Evolutionary conservation across 768 basidiomycete species (phyloP).

Genomic region (Mycena floridula): DNA sequence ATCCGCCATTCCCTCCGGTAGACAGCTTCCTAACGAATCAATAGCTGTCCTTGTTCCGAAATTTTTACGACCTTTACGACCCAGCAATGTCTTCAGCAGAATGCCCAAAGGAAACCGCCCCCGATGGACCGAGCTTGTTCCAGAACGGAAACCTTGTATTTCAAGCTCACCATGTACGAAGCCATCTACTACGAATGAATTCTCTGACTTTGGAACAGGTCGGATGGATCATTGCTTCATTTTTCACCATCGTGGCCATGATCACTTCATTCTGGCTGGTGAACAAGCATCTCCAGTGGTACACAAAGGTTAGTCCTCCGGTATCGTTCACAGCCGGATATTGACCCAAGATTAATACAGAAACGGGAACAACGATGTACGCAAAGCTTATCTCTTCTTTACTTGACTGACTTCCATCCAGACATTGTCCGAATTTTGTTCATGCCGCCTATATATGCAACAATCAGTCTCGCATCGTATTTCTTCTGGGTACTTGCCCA

Average conservation of each 20-base stretch:
- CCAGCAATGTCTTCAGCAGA: background rate
- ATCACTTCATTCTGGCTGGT: constrained; percentile 70
- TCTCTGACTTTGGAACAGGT: constrained; percentile 30
- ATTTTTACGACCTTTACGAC: background rate
- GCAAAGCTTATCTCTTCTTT: constrained; percentile 7
- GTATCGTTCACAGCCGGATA: background rate
- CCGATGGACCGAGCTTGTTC: constrained; percentile 48
- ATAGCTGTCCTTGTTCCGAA: background rate
- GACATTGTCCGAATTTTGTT: constrained; percentile 72
- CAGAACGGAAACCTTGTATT: constrained; percentile 57
- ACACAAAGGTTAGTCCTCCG: constrained; percentile 52
- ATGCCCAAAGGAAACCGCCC: constrained; percentile 36
- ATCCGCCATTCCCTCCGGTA: no score
- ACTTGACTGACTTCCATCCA: constrained; percentile 15
- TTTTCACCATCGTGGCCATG: constrained; percentile 51
- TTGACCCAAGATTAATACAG: constrained; percentile 26
- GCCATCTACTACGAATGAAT: background rate
- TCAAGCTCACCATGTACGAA: constrained; percentile 56
- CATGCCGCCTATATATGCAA: constrained; percentile 73
- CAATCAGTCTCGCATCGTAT: constrained; percentile 62
- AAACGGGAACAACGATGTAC: constrained; percentile 66
- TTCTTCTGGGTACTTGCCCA: constrained; percentile 54
- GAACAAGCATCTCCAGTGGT: constrained; percentile 64
- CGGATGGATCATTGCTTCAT: constrained; percentile 63
- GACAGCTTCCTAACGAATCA: no score